A percentile compares a stretch with the other conserved stretches of the same genome.
Conservation (phyloP, 2,329 filamentous ascomycete genomes). For the Penicillium carneum region DNA sequence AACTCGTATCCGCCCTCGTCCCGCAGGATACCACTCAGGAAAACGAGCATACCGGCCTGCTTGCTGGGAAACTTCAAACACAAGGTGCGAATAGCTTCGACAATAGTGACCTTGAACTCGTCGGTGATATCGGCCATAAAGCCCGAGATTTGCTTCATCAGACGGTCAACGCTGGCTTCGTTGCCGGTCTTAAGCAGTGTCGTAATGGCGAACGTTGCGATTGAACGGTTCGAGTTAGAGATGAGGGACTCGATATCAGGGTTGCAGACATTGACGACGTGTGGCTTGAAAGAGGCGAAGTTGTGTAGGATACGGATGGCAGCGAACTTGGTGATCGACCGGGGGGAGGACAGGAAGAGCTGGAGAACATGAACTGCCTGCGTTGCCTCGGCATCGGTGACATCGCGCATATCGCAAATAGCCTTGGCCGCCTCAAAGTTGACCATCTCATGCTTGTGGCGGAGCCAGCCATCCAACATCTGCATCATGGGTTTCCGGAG, state of each 20-base stretch:
- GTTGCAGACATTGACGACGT: conserved; percentile 90
- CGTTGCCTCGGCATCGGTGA: conserved; percentile 87
- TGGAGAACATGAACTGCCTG: conserved; percentile 95
- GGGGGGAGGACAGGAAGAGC: conserved; percentile 92
- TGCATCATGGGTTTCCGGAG: conserved; percentile 96
- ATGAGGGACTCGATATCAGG: conserved; percentile 97
- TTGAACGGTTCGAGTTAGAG: conserved; percentile 94
- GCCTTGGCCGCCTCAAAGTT: conserved; percentile 99
- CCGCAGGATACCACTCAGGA: conserved; percentile 93
- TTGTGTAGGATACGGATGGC: conserved; percentile 95
- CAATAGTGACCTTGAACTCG: conserved; percentile 99
- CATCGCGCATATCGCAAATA: conserved; percentile 91
- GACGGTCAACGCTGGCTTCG: conserved; percentile 90
- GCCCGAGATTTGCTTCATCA: conserved; percentile 97
- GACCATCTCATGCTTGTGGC: conserved; percentile 99
- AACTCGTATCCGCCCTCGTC: conserved; percentile 99
- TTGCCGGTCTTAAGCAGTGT: conserved; percentile 98
- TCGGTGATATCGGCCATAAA: conserved; percentile 99
- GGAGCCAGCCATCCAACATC: conserved; percentile 92
- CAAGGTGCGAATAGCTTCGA: conserved; percentile 94
- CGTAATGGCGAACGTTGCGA: conserved; percentile 97
- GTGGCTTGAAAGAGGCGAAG: conserved; percentile 95
- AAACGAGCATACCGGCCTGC: conserved; percentile 95
- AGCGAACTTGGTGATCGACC: conserved; percentile 95
- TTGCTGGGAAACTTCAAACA: conserved; percentile 98